Base-by-base conservation (phyloP, 352 stramenopile genomes). In the Globisporangium polare region DNA sequence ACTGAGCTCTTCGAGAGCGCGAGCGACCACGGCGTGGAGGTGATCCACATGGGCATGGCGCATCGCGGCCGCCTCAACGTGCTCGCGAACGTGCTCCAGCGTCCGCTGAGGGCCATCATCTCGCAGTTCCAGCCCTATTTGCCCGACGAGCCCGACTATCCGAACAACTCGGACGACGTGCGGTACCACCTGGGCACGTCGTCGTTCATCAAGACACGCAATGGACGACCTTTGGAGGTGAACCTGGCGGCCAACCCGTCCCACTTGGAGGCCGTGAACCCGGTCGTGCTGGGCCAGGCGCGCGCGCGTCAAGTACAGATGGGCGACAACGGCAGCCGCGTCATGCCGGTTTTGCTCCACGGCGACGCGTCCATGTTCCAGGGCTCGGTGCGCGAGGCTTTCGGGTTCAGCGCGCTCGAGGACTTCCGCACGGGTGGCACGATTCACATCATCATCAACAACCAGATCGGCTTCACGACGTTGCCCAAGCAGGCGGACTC, bases 361-460 rank as follows among this genome's bases (percentile, higher is more conserved):
- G 98, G 98, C 59, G 97, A 99, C 75, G 97, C 62, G 29, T 66
- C 60, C 12, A 60, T 66, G 59, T 92, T 88, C 54, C 87, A 95
- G 58, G 87, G 87, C 37, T 91, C 78, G 0, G 87, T 95, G 4
- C 69, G 80, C 27, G 90, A 97, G 65, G 77, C 86, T 10, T 78
- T 96, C 60, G 85, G 79, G 1, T 94, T 97, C 51, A 92, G 77
- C 53, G 83, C 80, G 24, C 88, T 99, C 17, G 75, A 90, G 37
- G 87, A 98, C 43, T 99, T 99, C 74, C 87, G 89, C 60, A 98
- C 97, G 12, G 97, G 97, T 46, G 98, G 98, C 50, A 99, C 97
- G 15, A 96, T 99, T 66, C 97, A 99, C 74, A 91, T 99, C 17
- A 96, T 99, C 65, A 97, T 99, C 59, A 99, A 99, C 80, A 99